A percentile compares a stretch with the other conserved stretches of the same genome.
These are phyloP conservation scores for Ascoidea tarda DNA, from an alignment of 805 yeast genomes.

Conservation along the genomic window DNA sequence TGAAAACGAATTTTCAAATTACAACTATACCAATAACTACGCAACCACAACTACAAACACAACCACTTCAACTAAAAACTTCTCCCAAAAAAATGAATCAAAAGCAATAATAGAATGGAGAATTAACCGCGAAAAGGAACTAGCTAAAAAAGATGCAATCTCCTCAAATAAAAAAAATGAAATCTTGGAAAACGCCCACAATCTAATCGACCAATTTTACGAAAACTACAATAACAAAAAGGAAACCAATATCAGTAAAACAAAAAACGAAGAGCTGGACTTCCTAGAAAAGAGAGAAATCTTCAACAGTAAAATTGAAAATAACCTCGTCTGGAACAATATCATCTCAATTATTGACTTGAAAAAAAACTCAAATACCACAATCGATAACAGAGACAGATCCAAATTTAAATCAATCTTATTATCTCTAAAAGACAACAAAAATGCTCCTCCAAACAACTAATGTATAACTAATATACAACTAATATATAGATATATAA, in stretches of 20 bases:
- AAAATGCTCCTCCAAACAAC: slow-evolving; percentile 35
- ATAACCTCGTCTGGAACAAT: slow-evolving; percentile 7
- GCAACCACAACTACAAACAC: background rate
- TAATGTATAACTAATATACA: no score
- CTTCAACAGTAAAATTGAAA: slow-evolving; percentile 3
- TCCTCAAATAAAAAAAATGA: slow-evolving; percentile 6
- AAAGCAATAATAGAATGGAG: slow-evolving; percentile 7
- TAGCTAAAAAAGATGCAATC: slow-evolving; percentile 9
- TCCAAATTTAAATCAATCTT: slow-evolving; percentile 55
- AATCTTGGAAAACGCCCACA: slow-evolving; percentile 6
- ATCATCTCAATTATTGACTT: slow-evolving; percentile 8
- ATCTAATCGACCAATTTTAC: slow-evolving; percentile 9
- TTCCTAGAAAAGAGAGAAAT: slow-evolving; percentile 9
- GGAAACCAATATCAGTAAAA: slow-evolving; percentile 6
- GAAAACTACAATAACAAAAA: slow-evolving; percentile 9
- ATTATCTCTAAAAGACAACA: slow-evolving; percentile 51
- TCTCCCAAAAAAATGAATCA: background rate
- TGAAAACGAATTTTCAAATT: background rate
- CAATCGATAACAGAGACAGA: slow-evolving; percentile 42
- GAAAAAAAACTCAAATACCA: slow-evolving; percentile 21
- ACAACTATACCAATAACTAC: background rate
- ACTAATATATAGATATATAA: no score
- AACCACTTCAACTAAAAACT: background rate
- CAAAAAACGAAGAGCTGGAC: slow-evolving; percentile 7
- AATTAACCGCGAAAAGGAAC: slow-evolving; percentile 6